phyloP scores from a whole-genome alignment of 2,329 filamentous ascomycete genomes.

The Aureobasidium sp. region DNA sequence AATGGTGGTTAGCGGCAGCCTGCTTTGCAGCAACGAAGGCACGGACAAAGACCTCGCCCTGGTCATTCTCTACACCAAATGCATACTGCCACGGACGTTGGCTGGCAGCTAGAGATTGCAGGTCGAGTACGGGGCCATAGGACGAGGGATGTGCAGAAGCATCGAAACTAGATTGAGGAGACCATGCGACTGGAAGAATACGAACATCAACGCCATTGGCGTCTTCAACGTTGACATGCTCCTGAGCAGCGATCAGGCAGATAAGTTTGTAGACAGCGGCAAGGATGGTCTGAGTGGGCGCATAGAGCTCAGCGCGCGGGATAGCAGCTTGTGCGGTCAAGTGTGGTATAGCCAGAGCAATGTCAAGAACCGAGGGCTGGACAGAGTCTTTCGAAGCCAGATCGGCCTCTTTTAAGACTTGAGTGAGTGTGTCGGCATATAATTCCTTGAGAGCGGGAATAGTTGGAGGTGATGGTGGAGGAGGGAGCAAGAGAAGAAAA shows the following conservation, averaged over 20 bases:
- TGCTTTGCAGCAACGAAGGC: constrained; percentile 30
- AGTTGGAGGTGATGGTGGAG: constrained; percentile 31
- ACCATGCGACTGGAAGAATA: constrained; percentile 62
- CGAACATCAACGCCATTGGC: constrained; percentile 67
- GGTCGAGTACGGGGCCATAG: constrained; percentile 41
- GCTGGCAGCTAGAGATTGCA: constrained; percentile 39
- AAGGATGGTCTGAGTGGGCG: constrained; percentile 61
- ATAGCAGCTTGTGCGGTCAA: constrained; percentile 44
- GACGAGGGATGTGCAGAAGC: constrained; percentile 23
- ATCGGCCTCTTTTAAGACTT: constrained; percentile 34
- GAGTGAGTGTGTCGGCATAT: constrained; percentile 33
- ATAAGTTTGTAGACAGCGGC: constrained; percentile 71
- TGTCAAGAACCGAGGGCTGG: constrained; percentile 40
- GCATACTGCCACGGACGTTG: constrained; percentile 54
- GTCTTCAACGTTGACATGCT: constrained; percentile 53
- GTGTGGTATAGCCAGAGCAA: constrained; percentile 56
- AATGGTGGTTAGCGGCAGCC: not conserved
- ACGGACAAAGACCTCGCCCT: constrained; percentile 50
- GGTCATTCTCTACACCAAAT: constrained; percentile 57
- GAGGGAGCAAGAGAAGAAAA: constrained; percentile 38
- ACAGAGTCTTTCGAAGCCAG: constrained; percentile 23
- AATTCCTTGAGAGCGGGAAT: constrained; percentile 34
- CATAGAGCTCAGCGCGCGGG: constrained; percentile 52
- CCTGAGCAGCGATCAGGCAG: constrained; percentile 58
- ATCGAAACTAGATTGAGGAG: constrained; percentile 21